Evolutionary conservation across 2,329 filamentous ascomycete species (phyloP).

Genomic region (Aspergillus fischeri): DNA sequence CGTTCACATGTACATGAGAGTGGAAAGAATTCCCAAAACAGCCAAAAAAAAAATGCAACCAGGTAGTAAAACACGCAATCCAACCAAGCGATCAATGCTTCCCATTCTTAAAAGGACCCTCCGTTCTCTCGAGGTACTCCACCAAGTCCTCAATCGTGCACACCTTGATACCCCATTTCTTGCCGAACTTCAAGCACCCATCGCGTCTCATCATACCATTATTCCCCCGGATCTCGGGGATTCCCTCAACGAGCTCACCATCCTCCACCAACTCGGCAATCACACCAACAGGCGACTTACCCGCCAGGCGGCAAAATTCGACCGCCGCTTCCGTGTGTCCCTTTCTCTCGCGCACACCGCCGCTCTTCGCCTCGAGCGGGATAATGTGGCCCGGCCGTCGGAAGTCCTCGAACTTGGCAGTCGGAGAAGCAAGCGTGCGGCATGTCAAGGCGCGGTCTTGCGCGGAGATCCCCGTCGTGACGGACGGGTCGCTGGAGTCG

Average conservation of each 20-base stretch:
- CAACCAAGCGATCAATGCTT: conserved; percentile 22
- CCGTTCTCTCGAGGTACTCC: conserved; percentile 69
- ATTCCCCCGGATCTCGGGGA: conserved; percentile 59
- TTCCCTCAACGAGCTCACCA: conserved; percentile 66
- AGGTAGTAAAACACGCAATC: not conserved
- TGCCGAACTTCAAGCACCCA: conserved; percentile 81
- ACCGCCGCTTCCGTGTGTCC: conserved; percentile 94
- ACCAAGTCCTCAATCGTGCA: conserved; percentile 94
- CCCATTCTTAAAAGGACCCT: conserved; percentile 48
- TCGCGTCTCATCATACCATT: conserved; percentile 89
- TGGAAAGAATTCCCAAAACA: conserved; percentile 3
- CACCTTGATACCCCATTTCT: conserved; percentile 82
- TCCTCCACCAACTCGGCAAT: conserved; percentile 93
- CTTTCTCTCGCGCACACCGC: conserved; percentile 72
- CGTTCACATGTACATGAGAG: conserved; percentile 1
- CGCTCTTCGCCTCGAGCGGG: conserved; percentile 71
- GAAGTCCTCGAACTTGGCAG: conserved; percentile 58
- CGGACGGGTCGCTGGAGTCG: conserved; percentile 67
- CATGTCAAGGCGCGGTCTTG: conserved; percentile 82
- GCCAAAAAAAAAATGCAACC: not conserved
- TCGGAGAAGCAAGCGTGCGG: conserved; percentile 67
- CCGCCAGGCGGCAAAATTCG: conserved; percentile 82
- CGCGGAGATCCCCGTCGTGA: conserved; percentile 87
- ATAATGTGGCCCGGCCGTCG: conserved; percentile 86
- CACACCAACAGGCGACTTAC: conserved; percentile 69